Conservation (phyloP, 805 yeast species). For the Ogataea kodamae region DNA sequence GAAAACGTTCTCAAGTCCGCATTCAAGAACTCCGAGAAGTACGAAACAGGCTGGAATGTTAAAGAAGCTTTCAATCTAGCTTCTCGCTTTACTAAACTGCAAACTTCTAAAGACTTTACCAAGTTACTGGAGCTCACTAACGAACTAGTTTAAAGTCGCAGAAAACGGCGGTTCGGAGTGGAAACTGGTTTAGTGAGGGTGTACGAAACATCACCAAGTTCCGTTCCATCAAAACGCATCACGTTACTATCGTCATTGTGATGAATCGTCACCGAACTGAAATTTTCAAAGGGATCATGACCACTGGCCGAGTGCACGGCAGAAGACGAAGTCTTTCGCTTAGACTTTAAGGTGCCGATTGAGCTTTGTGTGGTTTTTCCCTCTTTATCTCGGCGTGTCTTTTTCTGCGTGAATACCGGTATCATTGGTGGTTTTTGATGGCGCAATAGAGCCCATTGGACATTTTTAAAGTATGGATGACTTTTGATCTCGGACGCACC, state of each 20-base stretch:
- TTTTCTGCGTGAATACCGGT: slow-evolving; percentile 56
- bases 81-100: slow-evolving; percentile 3
- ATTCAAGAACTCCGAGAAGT: slow-evolving; percentile 30
- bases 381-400: slow-evolving; percentile 18
- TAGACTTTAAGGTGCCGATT: slow-evolving; percentile 44
- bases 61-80: slow-evolving; percentile 16
- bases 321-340: slow-evolving; percentile 31
- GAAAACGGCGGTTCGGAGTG: slow-evolving; percentile 26
- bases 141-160: slow-evolving; percentile 26
- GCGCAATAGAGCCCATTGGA: slow-evolving; percentile 93
- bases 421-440: slow-evolving; percentile 95
- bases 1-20: slow-evolving; percentile 45
- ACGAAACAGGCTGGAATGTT: slow-evolving; percentile 21
- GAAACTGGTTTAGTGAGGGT: slow-evolving; percentile 43
- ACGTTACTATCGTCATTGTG: slow-evolving; percentile 55
- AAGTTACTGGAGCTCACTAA: slow-evolving; percentile 23
- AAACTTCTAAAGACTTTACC: slow-evolving; percentile 2
- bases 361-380: slow-evolving; percentile 25
- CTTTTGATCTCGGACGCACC: slow-evolving; percentile 95
- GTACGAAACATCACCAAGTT: slow-evolving; percentile 54
- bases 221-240: slow-evolving; percentile 45
- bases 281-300: slow-evolving; percentile 77
- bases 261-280: slow-evolving; percentile 81
- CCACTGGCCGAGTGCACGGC: slow-evolving; percentile 17
- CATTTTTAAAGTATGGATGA: slow-evolving; percentile 85